Evolutionary conservation across 257 asterid species (phyloP), one percentile per base, ranked within the genome.

Genomic region (Oldenlandia corymbosa): DNA sequence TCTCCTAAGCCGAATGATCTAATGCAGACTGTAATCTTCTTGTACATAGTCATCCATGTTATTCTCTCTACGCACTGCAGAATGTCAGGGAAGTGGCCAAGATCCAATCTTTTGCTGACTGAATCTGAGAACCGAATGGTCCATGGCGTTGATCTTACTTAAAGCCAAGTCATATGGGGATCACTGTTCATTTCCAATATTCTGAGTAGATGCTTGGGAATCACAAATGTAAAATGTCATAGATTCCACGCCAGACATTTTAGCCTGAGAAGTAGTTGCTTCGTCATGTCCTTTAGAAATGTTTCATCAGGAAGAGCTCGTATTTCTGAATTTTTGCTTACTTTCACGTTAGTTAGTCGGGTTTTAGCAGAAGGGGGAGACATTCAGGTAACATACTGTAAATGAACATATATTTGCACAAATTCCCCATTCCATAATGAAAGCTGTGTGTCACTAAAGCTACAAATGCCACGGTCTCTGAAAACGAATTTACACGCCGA

Each of bases 61-160:
- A 51, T 11, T 62, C 17, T 48, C 6, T 0, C 14, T 32, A 41
- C 47, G 55, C 48, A 20, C 34, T 7, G 10, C 17, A 36, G 23
- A 65, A 65, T 51, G 48, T 62, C 47, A 30, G 26, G 36, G 37
- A 23, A 51, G 49, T 10, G 45, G 30, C 42, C 53, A 51, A 50
- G 32, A 24, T 7, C 1, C 50, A 16, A 36, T 16, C 42, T 21
- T 34, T 64, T 46, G 14, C 36, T 39, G 13, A 24, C 5, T 42
- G 53, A 24, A 46, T 20, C 24, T 58, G 34, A 37, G 64, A 58
- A 7, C 5, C 23, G 50, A 39, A 58, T 39, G 32, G 42, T 49
- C 21, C 43, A 37, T 39, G 34, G 16, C n/a, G n/a, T 43, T 20
- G 11, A n/a, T 37, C 10, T 36, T 17, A 20, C 41, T 16, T 21